Base-by-base conservation (phyloP, 2,329 filamentous ascomycete species). In the Cladosporium sphaerospermum region DNA sequence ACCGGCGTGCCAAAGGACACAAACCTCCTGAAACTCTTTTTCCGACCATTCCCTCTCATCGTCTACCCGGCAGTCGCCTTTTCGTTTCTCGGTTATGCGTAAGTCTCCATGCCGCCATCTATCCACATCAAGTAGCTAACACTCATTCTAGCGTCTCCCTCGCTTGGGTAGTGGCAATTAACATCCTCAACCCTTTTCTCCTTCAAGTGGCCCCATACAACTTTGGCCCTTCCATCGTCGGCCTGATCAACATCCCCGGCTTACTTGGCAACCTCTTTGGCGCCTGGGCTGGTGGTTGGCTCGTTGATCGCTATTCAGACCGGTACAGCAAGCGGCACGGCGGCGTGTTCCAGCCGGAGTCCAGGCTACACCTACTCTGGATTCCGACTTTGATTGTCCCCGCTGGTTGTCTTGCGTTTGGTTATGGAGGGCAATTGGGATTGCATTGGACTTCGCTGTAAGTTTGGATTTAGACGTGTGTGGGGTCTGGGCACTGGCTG, bases 341-440 rank as follows among this genome's bases (percentile, higher is more conserved):
- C 6, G 75, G 75, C 5, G 60, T 76, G 13, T 75, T 74, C 53
- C 68, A 74, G 59, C 75, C 75, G 2, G 75, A 77, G 60, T 71
- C 63, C 10, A 65, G 75, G 9, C 61, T 77, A 40, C 68, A 70
- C 36, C 54, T 75, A 32, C 63, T 73, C 6, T 57, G 69, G 37
- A 64, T 76, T 13, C 72, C 74, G 1, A 61, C 70, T 1, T 28
- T 75, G 1, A 63, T 75, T 53, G 74, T 72, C 1, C 70, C 69
- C 1, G 68, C 69, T 2, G 75, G 75, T 0, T 73, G 71, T 49
- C 51, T 77, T 14, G 53, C 73, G 13, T 76, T 75, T 48, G 74
- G 74, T 1, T 75, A 75, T 49, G 74, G 72, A 4, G 72, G 74
- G 7, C 64, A 71, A 45, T 55, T 67, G 13, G 64, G 61, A 2